Percentiles rank a stretch among this genome's conserved stretches.
Conservation (phyloP, 2,329 filamentous ascomycete genomes). For the Paracoccidioides lutzii region DNA sequence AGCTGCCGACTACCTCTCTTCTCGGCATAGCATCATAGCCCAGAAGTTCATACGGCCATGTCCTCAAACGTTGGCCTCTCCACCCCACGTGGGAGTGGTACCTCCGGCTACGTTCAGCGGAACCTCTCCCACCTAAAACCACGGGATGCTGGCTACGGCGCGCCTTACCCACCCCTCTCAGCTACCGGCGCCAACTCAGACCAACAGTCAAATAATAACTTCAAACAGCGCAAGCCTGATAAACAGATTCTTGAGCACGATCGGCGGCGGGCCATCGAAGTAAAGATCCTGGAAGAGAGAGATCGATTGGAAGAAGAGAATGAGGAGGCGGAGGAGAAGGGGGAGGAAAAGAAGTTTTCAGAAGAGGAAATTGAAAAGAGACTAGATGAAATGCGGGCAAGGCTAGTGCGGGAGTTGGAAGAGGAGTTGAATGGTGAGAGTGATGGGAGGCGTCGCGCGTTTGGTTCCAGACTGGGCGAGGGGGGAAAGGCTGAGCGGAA, state of each 20-base stretch:
- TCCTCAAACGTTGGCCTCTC: slow-evolving; percentile 93
- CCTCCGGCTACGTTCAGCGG: slow-evolving; percentile 93
- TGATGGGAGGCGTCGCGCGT: slow-evolving; percentile 4
- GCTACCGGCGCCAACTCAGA: slow-evolving; percentile 18
- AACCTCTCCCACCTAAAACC: slow-evolving; percentile 81
- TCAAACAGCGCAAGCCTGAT: slow-evolving; percentile 77
- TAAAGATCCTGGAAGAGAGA: slow-evolving; percentile 80
- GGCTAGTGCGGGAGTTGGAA: slow-evolving; percentile 46
- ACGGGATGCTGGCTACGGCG: slow-evolving; percentile 54
- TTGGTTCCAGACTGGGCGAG: slow-evolving; percentile 18
- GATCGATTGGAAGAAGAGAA: slow-evolving; percentile 82
- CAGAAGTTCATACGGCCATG: slow-evolving; percentile 41
- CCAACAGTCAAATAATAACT: slow-evolving; percentile 48
- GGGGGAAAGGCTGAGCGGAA: slow-evolving; percentile 18
- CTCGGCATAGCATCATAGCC: too few species aligned
- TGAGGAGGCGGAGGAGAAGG: slow-evolving; percentile 16
- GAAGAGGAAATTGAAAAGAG: slow-evolving; percentile 83
- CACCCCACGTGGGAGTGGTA: slow-evolving; percentile 87
- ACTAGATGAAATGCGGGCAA: slow-evolving; percentile 53
- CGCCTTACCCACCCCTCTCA: slow-evolving; percentile 51
- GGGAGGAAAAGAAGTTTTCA: slow-evolving; percentile 30
- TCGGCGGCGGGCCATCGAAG: slow-evolving; percentile 76
- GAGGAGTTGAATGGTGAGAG: slow-evolving; percentile 23
- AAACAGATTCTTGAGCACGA: slow-evolving; percentile 90
- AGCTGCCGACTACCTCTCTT: too few species aligned